Evolutionary conservation across 371 early-diverging fungal species (phyloP).

Genomic region (Encephalitozoon romaleae): DNA sequence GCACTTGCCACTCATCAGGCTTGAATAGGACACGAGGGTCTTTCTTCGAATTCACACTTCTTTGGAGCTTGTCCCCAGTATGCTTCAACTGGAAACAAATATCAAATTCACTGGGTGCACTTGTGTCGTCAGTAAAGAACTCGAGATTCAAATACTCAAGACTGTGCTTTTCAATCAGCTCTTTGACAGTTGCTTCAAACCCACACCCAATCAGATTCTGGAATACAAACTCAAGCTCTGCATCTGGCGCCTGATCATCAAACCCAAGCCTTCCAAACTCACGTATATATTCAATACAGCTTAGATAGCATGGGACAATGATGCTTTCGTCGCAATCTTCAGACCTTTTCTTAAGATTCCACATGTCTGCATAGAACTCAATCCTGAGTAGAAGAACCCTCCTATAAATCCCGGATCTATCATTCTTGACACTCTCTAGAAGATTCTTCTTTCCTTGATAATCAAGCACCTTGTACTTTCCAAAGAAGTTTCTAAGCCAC

Average conservation of each 20-base stretch:
- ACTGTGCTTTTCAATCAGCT: constrained; percentile 49
- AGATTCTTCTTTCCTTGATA: constrained; percentile 42
- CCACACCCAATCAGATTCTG: constrained; percentile 52
- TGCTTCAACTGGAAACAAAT: constrained; percentile 60
- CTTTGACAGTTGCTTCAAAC: constrained; percentile 56
- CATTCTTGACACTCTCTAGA: constrained; percentile 46
- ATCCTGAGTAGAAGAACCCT: constrained; percentile 56
- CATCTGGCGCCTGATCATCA: not conserved
- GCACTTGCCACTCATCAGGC: constrained; percentile 64
- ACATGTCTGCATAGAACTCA: constrained; percentile 58
- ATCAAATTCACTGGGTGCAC: constrained; percentile 57
- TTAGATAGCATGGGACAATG: constrained; percentile 58
- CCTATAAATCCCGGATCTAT: constrained; percentile 42
- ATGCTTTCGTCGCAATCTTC: constrained; percentile 48
- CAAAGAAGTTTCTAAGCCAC: constrained; percentile 55
- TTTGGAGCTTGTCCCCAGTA: constrained; percentile 59
- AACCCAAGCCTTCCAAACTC: not conserved
- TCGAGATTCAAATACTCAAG: constrained; percentile 14
- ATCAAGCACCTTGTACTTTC: constrained; percentile 44
- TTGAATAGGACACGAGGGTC: constrained; percentile 63
- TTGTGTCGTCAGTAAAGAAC: constrained; percentile 20
- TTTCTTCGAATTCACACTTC: constrained; percentile 52
- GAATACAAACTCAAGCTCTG: constrained; percentile 56
- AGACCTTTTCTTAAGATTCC: constrained; percentile 57
- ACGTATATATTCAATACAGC: constrained; percentile 52